Conservation (phyloP, 192 early-diverging fungal species). For the Lobosporangium transversale region DNA sequence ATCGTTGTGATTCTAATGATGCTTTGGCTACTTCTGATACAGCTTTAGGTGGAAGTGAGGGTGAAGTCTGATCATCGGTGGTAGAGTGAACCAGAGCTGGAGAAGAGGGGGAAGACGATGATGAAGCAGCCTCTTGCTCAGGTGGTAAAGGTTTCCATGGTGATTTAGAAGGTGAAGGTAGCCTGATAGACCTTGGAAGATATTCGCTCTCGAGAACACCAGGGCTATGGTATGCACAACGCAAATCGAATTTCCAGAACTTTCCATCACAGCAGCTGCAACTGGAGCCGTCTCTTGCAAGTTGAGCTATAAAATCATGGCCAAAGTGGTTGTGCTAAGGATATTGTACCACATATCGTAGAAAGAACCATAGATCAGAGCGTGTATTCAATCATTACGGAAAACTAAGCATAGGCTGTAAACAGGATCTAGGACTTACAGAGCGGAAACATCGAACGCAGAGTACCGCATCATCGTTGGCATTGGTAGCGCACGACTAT, state of each 20-base stretch:
- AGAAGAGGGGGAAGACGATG: no score
- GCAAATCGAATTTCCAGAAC: conserved; percentile 1
- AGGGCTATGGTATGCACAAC: conserved; percentile 21
- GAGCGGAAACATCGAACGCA: conserved; percentile 37
- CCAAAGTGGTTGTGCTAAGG: conserved; percentile 35
- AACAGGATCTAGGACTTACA: conserved; percentile 16
- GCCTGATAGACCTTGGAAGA: background rate
- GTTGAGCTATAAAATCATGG: conserved; percentile 9
- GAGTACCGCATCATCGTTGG: background rate
- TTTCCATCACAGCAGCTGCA: conserved; percentile 29
- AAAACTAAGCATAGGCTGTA: background rate
- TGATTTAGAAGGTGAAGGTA: no score
- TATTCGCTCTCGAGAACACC: conserved; percentile 10
- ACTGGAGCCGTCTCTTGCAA: conserved; percentile 2
- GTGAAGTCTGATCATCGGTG: no score
- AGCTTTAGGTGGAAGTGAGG: no score
- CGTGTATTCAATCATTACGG: background rate
- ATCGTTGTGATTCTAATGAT: conserved; percentile 3
- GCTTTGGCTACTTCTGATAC: background rate
- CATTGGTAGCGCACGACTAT: conserved; percentile 11
- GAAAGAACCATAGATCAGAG: background rate
- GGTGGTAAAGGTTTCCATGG: no score
- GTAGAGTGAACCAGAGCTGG: no score
- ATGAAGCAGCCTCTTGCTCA: no score
- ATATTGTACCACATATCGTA: no score